Evolutionary conservation across 208 protist species (phyloP).

Genomic region (Leishmania aethiopica): DNA sequence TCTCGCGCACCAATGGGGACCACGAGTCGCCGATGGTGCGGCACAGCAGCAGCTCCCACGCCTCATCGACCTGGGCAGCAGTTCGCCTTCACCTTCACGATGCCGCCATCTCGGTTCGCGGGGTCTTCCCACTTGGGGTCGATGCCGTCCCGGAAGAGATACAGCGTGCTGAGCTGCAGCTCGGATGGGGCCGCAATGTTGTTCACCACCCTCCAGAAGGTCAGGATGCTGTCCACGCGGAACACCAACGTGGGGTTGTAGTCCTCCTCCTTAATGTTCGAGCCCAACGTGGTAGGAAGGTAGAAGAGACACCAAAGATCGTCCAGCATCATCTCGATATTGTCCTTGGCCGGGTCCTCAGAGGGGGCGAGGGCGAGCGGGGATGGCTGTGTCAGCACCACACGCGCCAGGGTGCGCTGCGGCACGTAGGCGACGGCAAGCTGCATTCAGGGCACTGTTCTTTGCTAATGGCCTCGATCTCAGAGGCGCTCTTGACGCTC

Average conservation of each 20-base stretch:
- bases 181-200: constrained; percentile 87
- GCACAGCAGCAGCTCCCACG: constrained; percentile 84
- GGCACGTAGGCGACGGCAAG: constrained; percentile 63
- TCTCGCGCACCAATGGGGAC: constrained; percentile 60
- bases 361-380: constrained; percentile 59
- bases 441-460: constrained; percentile 51
- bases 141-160: constrained; percentile 96
- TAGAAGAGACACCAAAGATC: constrained; percentile 88
- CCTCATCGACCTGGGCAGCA: constrained; percentile 57
- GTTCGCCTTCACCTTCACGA: constrained; percentile 67
- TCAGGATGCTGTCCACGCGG: constrained; percentile 76
- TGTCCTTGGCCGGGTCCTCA: constrained; percentile 43
- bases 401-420: constrained; percentile 66
- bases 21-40: constrained; percentile 87
- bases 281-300: constrained; percentile 46
- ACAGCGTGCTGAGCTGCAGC: constrained; percentile 87
- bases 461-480: constrained; percentile 72
- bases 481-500: constrained; percentile 47
- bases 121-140: constrained; percentile 96
- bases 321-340: constrained; percentile 63
- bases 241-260: constrained; percentile 87
- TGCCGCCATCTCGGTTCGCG: constrained; percentile 89
- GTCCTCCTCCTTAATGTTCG: constrained; percentile 72
- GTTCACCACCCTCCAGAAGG: constrained; percentile 94
- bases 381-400: constrained; percentile 60